Conservation (phyloP, 139 green algal species). For the Auxenochlorella pyrenoidosa region DNA sequence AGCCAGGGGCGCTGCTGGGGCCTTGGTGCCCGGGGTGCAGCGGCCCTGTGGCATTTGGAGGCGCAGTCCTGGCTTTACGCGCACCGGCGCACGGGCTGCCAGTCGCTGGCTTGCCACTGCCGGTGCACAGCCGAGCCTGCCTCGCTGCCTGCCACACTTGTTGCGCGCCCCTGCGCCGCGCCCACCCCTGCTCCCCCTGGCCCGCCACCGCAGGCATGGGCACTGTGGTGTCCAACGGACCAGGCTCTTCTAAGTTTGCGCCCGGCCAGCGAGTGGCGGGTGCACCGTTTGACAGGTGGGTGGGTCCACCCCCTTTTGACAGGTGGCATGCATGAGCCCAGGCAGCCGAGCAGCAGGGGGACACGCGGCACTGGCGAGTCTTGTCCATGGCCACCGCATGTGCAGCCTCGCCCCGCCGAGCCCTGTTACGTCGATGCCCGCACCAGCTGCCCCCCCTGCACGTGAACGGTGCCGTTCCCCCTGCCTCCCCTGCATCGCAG, state of each 20-base stretch:
- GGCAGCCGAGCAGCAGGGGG: no score
- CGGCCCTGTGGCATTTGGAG: not conserved
- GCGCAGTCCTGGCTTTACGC: not conserved
- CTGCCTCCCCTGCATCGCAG: no score
- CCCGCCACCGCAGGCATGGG: slow-evolving; percentile 37
- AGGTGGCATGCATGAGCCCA: no score
- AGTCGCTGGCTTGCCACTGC: not conserved
- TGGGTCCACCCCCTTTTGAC: no score
- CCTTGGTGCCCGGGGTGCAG: not conserved
- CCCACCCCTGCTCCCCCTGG: not conserved
- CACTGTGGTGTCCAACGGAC: slow-evolving; percentile 39
- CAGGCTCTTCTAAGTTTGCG: slow-evolving; percentile 32
- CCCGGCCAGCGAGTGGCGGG: slow-evolving; percentile 57
- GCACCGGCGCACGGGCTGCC: not conserved
- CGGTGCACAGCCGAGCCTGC: not conserved
- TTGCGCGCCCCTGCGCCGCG: not conserved
- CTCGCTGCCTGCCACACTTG: no score
- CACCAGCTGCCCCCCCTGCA: no score
- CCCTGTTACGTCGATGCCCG: no score
- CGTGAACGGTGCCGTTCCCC: no score
- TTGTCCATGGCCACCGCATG: no score
- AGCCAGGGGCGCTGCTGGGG: not conserved
- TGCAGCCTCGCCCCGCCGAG: no score
- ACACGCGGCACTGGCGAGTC: no score
- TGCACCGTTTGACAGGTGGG: slow-evolving; percentile 29